Evolutionary conservation across 441 rosid genomes (phyloP).

Genomic region (Viola pubescens): DNA sequence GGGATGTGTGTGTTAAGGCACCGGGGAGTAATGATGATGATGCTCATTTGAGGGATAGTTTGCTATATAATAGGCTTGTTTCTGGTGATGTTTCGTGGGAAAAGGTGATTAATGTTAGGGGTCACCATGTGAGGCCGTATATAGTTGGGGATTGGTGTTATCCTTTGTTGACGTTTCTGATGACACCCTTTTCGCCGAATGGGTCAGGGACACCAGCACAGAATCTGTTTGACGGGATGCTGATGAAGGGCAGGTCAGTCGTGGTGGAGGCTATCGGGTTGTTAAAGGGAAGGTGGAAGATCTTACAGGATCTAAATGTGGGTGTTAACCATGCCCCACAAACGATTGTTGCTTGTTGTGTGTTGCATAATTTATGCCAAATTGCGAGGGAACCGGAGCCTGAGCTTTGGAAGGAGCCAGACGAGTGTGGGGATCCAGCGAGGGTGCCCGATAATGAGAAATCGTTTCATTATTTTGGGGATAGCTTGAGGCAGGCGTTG

Average conservation of each 20-base stretch:
- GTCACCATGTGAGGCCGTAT: slow-evolving; percentile 79
- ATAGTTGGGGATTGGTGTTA: slow-evolving; percentile 95
- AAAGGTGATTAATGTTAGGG: slow-evolving; percentile 59
- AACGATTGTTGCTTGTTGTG: slow-evolving; percentile 94
- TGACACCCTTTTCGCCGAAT: slow-evolving; percentile 79
- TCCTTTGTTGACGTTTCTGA: slow-evolving; percentile 67
- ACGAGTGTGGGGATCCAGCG: slow-evolving; percentile 58
- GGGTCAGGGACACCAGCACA: slow-evolving; percentile 77
- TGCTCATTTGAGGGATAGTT: slow-evolving; percentile 75
- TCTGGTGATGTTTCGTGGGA: slow-evolving; percentile 93
- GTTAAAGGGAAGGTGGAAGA: slow-evolving; percentile 86
- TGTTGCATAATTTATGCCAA: slow-evolving; percentile 89
- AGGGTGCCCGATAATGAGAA: slow-evolving; percentile 84
- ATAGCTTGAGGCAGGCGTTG: slow-evolving; percentile 84
- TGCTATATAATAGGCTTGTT: slow-evolving; percentile 64
- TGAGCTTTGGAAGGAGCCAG: slow-evolving; percentile 74
- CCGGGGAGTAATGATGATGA: slow-evolving; percentile 76
- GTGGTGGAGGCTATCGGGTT: slow-evolving; percentile 90
- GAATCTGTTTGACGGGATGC: slow-evolving; percentile 88
- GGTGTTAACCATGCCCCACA: slow-evolving; percentile 87
- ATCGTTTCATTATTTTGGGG: slow-evolving; percentile 65
- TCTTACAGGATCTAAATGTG: slow-evolving; percentile 86
- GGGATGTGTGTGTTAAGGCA: slow-evolving; percentile 95
- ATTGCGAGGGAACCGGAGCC: slow-evolving; percentile 96
- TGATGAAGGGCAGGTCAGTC: slow-evolving; percentile 89